phyloP scores from a whole-genome alignment of 495 filamentous ascomycete genomes.

The Hypoxylon perforatum region DNA sequence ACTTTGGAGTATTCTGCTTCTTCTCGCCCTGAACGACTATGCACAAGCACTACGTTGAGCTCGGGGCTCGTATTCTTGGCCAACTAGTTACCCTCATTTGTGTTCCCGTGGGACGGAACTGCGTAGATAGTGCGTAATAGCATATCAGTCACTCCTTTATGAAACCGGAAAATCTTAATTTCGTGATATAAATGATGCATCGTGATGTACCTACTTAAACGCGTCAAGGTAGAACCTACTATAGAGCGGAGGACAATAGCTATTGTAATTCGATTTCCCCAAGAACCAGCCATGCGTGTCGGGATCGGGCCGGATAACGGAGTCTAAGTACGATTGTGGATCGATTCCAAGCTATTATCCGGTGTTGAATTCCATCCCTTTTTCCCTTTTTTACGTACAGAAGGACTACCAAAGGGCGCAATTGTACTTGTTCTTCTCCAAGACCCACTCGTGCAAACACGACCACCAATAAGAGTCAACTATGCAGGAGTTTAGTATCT shows the following conservation, averaged over 20 bases:
- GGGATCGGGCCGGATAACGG: slow-evolving; percentile 2
- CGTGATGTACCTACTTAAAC: background rate
- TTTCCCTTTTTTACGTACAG: background rate
- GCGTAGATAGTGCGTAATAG: slow-evolving; percentile 36
- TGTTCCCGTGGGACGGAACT: slow-evolving; percentile 9
- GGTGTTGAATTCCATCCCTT: background rate
- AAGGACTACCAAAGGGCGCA: background rate
- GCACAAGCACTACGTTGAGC: slow-evolving; percentile 2
- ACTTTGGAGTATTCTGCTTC: slow-evolving; percentile 31
- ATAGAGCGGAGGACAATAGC: no score
- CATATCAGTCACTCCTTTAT: slow-evolving; percentile 39
- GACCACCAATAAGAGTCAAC: background rate
- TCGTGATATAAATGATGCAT: background rate
- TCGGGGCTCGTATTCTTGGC: slow-evolving; percentile 17
- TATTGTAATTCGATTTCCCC: no score
- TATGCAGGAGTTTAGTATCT: background rate
- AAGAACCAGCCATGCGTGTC: background rate
- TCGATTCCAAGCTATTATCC: background rate
- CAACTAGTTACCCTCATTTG: slow-evolving; percentile 37
- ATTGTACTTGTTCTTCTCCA: background rate
- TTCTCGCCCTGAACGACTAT: slow-evolving; percentile 5
- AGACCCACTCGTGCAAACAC: background rate
- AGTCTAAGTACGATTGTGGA: background rate
- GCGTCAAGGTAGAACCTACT: no score
- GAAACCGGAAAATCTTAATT: background rate